Evolutionary conservation across 108 stramenopile species (phyloP), one percentile per base, ranked within the genome.

Genomic region (Ochromonas danica): DNA sequence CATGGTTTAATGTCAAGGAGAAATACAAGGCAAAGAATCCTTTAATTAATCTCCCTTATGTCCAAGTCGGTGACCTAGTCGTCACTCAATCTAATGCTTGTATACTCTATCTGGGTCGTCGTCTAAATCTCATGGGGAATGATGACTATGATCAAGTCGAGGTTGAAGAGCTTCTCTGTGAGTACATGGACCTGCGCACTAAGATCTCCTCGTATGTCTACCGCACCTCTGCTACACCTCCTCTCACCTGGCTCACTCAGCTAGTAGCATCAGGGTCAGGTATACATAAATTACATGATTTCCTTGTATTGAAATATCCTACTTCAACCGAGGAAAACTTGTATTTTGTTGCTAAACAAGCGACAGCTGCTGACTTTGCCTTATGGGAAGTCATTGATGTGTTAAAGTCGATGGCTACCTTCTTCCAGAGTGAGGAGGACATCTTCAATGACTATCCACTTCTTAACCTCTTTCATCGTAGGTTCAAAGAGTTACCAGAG

Each of bases 81-180:
- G 51, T 75, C 3, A 31, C 72, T 10, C 72, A 75, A 60, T 41
- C 31, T 22, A 75, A 75, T 75, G 72, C 72, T 10, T 75, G 72
- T 41, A 41, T 75, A 10, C 31, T 10, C 10, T 75, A 33, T 36
- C 40, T 75, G 10, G 72, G 72, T 33, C 72, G 72, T 75, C 6
- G 10, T 10, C 40, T 75, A 6, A 33, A 25, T 33, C 6, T 75
- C 6, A 17, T 45, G 36, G 72, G 72, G 31, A 31, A 45, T 10
- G 6, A 38, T 75, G 72, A 75, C 17, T 6, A 14, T 33, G 72
- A 75, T 35, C 6, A 27, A 14, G 6, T 6, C 17, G 31, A 75
- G 40, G 14, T 17, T 33, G 72, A 75, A 60, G 14, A 42, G 72
- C 41, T 75, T 6, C 51, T 75, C 22, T 75, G 72, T 75, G 72